These are phyloP conservation scores for Kernera saxatilis DNA, from an alignment of 345 rosid species.

Conservation along the genomic window DNA sequence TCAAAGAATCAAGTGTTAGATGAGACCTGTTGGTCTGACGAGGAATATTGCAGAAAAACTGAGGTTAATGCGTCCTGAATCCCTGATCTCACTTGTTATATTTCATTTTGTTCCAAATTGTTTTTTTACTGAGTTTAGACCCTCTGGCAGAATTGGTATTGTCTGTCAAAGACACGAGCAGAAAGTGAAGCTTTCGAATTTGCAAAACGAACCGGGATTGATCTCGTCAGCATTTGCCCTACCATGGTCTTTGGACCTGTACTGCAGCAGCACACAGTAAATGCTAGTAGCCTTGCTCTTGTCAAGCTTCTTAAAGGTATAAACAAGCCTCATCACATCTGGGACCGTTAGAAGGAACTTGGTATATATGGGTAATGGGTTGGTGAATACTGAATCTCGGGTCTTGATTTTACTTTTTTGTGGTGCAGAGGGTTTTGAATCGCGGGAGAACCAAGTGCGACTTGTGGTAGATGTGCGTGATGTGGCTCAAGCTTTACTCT, in stretches of 20 bases:
- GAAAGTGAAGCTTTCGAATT: slow-evolving; percentile 65
- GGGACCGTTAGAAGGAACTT: neutral
- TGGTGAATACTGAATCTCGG: neutral
- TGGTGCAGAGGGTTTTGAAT: slow-evolving; percentile 38
- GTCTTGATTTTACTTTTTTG: neutral
- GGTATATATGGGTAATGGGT: neutral
- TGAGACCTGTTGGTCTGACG: slow-evolving; percentile 63
- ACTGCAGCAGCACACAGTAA: slow-evolving; percentile 50
- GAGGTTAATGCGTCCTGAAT: slow-evolving; percentile 30
- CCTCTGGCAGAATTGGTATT: slow-evolving; percentile 62
- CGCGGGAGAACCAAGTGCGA: slow-evolving; percentile 32
- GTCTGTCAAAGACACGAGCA: slow-evolving; percentile 63
- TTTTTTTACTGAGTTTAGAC: neutral
- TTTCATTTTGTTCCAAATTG: neutral
- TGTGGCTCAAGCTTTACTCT: slow-evolving; percentile 53
- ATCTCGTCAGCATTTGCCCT: slow-evolving; percentile 56
- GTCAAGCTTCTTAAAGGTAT: slow-evolving; percentile 59
- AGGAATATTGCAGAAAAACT: slow-evolving; percentile 45
- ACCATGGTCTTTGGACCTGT: slow-evolving; percentile 50
- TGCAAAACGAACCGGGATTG: slow-evolving; percentile 46
- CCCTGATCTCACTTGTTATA: neutral
- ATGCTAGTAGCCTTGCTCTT: slow-evolving; percentile 49
- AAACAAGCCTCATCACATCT: neutral
- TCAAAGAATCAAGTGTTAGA: slow-evolving; percentile 43
- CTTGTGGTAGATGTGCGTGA: slow-evolving; percentile 53